Evolutionary conservation across 345 rosid genomes (phyloP).

Genomic region (Lepidium didymum): DNA sequence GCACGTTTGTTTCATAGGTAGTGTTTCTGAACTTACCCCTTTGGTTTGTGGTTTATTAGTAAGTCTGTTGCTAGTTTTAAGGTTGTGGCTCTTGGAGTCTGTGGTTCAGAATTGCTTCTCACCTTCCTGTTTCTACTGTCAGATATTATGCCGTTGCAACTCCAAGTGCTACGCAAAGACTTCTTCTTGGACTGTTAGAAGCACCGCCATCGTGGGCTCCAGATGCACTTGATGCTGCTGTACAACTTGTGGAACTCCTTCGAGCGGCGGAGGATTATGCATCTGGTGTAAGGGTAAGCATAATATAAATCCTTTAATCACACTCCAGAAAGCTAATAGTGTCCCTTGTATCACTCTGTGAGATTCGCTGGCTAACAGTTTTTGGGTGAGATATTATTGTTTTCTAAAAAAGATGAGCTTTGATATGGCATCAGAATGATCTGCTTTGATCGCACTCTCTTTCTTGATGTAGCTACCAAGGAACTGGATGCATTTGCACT

Average conservation of each 20-base stretch:
- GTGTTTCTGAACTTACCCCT: constrained; percentile 7
- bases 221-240: constrained; percentile 99
- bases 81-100: constrained; percentile 1
- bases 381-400: background rate
- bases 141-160: constrained; percentile 97
- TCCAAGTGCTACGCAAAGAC: constrained; percentile 97
- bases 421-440: background rate
- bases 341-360: background rate
- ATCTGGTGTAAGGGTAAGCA: constrained; percentile 84
- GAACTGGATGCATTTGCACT: constrained; percentile 99
- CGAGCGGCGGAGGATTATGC: constrained; percentile 98
- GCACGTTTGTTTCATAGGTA: constrained; percentile 94
- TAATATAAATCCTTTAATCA: background rate
- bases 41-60: background rate
- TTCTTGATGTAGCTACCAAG: constrained; percentile 71
- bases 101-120: constrained; percentile 2
- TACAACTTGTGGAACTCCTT: constrained; percentile 97
- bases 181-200: constrained; percentile 95
- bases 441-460: constrained; percentile 17
- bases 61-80: background rate
- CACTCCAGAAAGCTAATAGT: background rate
- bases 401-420: background rate
- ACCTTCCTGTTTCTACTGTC: constrained; percentile 18
- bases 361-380: background rate
- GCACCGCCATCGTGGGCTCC: constrained; percentile 99